Percentiles rank a stretch among this genome's conserved stretches.
Conservation (phyloP, 352 stramenopile species). For the Globisporangium emineosum region DNA sequence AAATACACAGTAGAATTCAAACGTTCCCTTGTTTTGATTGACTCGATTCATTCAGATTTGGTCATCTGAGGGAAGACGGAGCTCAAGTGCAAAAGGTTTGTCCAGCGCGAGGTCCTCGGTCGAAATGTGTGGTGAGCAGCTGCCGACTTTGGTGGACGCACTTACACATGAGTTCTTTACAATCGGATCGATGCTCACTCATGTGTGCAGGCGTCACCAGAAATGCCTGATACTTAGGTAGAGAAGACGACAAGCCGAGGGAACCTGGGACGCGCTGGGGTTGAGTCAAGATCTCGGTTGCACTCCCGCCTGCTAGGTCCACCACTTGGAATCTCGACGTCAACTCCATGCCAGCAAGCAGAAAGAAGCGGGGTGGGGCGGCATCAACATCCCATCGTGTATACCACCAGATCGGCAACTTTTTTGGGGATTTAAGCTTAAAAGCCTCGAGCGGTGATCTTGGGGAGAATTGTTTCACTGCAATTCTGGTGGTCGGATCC, state of each 20-base stretch:
- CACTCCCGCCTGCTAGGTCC: too few species aligned
- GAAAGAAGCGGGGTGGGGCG: too few species aligned
- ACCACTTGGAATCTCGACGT: too few species aligned
- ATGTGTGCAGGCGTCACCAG: slow-evolving; percentile 47
- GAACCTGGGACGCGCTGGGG: too few species aligned
- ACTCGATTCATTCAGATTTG: background rate
- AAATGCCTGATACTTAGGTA: slow-evolving; percentile 17
- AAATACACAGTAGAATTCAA: slow-evolving; percentile 2
- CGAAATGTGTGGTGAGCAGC: slow-evolving; percentile 51
- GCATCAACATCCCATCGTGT: too few species aligned
- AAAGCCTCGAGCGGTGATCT: too few species aligned
- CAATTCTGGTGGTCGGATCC: too few species aligned
- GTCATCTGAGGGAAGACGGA: slow-evolving; percentile 28
- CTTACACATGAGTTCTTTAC: slow-evolving; percentile 10
- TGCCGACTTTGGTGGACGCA: slow-evolving; percentile 23
- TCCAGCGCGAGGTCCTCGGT: slow-evolving; percentile 53
- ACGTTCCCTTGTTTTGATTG: background rate
- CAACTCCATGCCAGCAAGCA: too few species aligned
- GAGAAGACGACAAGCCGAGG: background rate
- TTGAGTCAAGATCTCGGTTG: too few species aligned
- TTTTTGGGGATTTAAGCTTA: too few species aligned
- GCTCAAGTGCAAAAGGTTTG: slow-evolving; percentile 38
- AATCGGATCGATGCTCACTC: slow-evolving; percentile 26
- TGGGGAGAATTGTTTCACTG: too few species aligned
- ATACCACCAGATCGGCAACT: too few species aligned